A percentile compares a stretch with the other conserved stretches of the same genome.
phyloP scores from a whole-genome alignment of 1,284 basidiomycete genomes.

The Fomitopsis pinicola region DNA sequence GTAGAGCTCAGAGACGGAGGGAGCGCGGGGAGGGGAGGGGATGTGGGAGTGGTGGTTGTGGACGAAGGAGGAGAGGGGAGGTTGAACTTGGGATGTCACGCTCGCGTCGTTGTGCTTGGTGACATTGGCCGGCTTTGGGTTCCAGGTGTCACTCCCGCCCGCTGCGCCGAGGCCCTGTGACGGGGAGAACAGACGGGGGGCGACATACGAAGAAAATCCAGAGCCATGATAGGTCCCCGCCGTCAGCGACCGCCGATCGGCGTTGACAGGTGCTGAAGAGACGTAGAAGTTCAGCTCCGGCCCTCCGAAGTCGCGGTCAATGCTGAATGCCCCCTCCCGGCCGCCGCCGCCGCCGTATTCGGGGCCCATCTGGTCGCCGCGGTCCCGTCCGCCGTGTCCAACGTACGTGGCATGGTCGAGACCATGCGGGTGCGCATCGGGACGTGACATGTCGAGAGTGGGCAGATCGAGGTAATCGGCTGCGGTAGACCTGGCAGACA shows the following conservation, averaged over 20 bases:
- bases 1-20: conserved; percentile 19
- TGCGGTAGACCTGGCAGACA: conserved; percentile 6
- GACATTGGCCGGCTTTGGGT: conserved; percentile 14
- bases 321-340: background rate
- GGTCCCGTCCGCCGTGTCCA: conserved; percentile 14
- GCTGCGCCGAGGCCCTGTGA: conserved; percentile 18
- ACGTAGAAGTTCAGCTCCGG: conserved; percentile 14
- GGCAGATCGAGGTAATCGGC: conserved; percentile 22
- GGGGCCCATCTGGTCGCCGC: conserved; percentile 12
- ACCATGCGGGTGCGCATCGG: conserved; percentile 36
- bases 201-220: conserved; percentile 20
- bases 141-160: conserved; percentile 14
- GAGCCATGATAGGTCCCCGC: conserved; percentile 13
- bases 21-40: conserved; percentile 27
- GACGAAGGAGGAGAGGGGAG: conserved; percentile 19
- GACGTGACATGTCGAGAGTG: conserved; percentile 32
- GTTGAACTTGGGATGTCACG: conserved; percentile 24
- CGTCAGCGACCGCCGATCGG: conserved; percentile 19
- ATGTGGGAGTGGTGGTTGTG: conserved; percentile 23
- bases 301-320: background rate
- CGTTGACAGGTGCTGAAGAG: conserved; percentile 16
- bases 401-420: conserved; percentile 35
- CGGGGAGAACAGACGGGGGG: conserved; percentile 19
- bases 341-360: conserved; percentile 15
- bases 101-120: conserved; percentile 16